Percentiles rank a stretch among this genome's conserved stretches.
These are phyloP conservation scores for Neurospora sp. DNA, from an alignment of 495 filamentous ascomycete genomes.

Conservation along the genomic window DNA sequence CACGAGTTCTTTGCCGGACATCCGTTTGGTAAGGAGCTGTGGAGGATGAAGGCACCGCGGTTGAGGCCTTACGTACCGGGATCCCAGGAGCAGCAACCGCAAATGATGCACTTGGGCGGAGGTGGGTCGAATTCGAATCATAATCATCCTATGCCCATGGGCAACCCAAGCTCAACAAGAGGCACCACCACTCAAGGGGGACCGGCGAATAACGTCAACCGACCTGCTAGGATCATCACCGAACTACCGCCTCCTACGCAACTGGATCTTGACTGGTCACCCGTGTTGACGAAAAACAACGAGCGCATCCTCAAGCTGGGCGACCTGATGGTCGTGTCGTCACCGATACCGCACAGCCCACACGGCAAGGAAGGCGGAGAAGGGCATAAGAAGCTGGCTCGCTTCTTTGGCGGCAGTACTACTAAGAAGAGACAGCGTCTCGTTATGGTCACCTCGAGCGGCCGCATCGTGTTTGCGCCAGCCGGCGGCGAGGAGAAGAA, in stretches of 20 bases:
- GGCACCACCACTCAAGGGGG: slow-evolving; percentile 16
- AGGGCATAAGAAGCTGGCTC: slow-evolving; percentile 70
- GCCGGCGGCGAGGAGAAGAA: slow-evolving; percentile 94
- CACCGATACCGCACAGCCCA: slow-evolving; percentile 61
- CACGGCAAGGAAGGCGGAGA: slow-evolving; percentile 46
- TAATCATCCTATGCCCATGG: neutral
- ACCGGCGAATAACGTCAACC: slow-evolving; percentile 8
- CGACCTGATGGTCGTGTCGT: slow-evolving; percentile 71
- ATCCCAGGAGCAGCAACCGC: slow-evolving; percentile 58
- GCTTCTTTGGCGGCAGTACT: slow-evolving; percentile 82
- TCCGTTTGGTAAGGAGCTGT: slow-evolving; percentile 72
- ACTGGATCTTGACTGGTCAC: slow-evolving; percentile 98
- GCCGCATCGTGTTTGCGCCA: slow-evolving; percentile 80
- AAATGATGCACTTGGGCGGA: slow-evolving; percentile 71
- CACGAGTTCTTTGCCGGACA: slow-evolving; percentile 96
- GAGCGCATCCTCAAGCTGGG: slow-evolving; percentile 94
- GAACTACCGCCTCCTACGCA: slow-evolving; percentile 94
- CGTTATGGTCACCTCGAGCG: slow-evolving; percentile 92
- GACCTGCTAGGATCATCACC: slow-evolving; percentile 77
- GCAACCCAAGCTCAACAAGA: slow-evolving; percentile 20
- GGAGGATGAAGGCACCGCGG: slow-evolving; percentile 85
- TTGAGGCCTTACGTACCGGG: slow-evolving; percentile 80
- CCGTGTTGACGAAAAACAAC: slow-evolving; percentile 80
- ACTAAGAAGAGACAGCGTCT: slow-evolving; percentile 89
- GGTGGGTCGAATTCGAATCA: slow-evolving; percentile 15